Conservation (phyloP, 305 asterid genomes). For the Fraxinus sp. region DNA sequence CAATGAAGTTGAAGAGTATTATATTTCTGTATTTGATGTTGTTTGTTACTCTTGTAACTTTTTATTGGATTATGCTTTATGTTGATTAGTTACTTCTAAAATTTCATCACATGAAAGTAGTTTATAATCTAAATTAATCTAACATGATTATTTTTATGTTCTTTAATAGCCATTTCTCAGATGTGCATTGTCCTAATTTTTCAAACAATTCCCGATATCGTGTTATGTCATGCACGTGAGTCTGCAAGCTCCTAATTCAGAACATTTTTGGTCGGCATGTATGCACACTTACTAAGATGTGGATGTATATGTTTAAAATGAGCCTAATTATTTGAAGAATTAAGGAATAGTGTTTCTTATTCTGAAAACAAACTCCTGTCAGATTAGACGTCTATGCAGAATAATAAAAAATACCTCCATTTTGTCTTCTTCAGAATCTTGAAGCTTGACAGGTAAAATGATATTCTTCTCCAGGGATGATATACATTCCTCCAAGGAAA, state of each 20-base stretch:
- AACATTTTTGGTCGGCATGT: background rate
- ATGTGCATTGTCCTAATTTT: background rate
- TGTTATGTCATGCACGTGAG: background rate
- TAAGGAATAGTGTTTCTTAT: background rate
- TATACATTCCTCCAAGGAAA: constrained; percentile 57
- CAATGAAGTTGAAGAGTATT: background rate
- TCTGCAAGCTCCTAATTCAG: background rate
- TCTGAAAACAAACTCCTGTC: background rate
- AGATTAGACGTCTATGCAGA: constrained; percentile 10
- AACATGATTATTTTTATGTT: background rate
- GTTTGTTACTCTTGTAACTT: background rate
- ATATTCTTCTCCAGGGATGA: constrained; percentile 69
- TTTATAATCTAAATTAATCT: background rate
- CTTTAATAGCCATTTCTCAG: background rate
- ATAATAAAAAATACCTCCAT: constrained; percentile 45
- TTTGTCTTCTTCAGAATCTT: constrained; percentile 46
- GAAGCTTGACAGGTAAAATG: constrained; percentile 47
- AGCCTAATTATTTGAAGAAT: background rate
- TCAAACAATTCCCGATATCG: background rate
- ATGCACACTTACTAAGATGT: background rate
- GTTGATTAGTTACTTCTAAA: background rate
- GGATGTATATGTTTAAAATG: background rate
- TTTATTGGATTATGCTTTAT: background rate
- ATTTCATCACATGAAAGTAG: background rate
- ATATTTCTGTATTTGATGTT: background rate